Percentiles rank a stretch among this genome's conserved stretches.
Evolutionary conservation across 176 grass and related monocot species (phyloP).

Genomic region (Avena sativa): DNA sequence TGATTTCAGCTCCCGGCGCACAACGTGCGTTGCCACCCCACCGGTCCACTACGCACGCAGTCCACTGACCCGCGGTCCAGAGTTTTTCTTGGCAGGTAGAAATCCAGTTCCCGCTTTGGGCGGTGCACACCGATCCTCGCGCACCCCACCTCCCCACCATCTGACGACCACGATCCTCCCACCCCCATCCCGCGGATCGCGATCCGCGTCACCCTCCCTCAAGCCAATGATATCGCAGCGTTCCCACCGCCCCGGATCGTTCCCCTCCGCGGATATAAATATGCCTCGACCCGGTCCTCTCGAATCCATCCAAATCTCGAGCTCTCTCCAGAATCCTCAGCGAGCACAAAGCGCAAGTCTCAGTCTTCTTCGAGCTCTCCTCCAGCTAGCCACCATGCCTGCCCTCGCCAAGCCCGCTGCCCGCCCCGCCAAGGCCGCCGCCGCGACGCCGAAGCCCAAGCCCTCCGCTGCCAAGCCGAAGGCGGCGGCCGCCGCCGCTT

Average conservation of each 20-base stretch:
- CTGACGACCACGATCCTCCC: slow-evolving; percentile 14
- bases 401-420: slow-evolving; percentile 44
- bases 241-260: not conserved
- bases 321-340: not conserved
- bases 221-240: slow-evolving; percentile 16
- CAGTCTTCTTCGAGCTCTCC: not conserved
- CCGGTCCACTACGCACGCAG: slow-evolving; percentile 34
- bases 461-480: slow-evolving; percentile 53
- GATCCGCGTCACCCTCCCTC: not conserved
- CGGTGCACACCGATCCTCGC: not conserved
- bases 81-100: slow-evolving; percentile 51
- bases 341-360: not conserved
- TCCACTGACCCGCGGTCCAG: not conserved
- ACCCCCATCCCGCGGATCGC: not conserved
- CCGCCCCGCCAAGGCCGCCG: not conserved
- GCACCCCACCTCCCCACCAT: not conserved
- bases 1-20: not conserved
- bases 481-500: not conserved
- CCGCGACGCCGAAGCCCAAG: slow-evolving; percentile 45
- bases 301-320: not conserved
- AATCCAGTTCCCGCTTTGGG: slow-evolving; percentile 11
- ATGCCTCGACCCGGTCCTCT: rapidly evolving
- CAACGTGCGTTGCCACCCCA: rapidly evolving
- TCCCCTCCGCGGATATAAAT: slow-evolving; percentile 24
- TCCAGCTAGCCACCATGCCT: slow-evolving; percentile 33